Evolutionary conservation across 2,329 filamentous ascomycete genomes (phyloP).

Genomic region (Penicillium sclerotiorum): DNA sequence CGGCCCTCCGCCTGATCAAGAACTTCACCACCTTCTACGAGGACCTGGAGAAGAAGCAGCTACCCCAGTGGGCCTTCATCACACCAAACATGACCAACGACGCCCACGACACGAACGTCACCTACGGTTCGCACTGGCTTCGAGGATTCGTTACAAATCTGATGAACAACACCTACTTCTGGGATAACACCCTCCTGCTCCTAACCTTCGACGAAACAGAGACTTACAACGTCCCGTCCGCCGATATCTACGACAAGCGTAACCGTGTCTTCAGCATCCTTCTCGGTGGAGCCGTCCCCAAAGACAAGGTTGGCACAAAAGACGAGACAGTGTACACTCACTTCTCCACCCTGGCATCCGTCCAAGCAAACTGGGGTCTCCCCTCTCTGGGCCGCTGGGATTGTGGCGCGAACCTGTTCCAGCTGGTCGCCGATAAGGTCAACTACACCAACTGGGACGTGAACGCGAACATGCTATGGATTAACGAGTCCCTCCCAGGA

Average conservation of each 20-base stretch:
- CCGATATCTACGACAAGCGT: constrained; percentile 65
- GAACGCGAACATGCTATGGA: constrained; percentile 47
- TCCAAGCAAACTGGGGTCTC: constrained; percentile 70
- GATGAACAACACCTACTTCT: constrained; percentile 69
- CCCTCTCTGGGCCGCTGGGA: constrained; percentile 72
- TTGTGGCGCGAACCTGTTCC: constrained; percentile 70
- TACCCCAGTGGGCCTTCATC: constrained; percentile 69
- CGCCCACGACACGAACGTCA: constrained; percentile 74
- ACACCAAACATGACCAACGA: constrained; percentile 63
- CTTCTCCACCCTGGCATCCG: constrained; percentile 69
- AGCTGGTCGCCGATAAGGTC: constrained; percentile 61
- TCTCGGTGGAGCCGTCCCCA: constrained; percentile 72
- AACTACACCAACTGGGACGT: constrained; percentile 55
- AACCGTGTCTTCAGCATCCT: constrained; percentile 73
- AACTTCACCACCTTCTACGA: constrained; percentile 70
- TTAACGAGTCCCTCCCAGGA: constrained; percentile 60
- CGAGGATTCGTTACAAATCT: constrained; percentile 70
- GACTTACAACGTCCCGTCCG: constrained; percentile 52
- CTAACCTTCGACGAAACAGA: constrained; percentile 67
- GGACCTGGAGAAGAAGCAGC: constrained; percentile 63
- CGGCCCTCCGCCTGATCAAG: constrained; percentile 71
- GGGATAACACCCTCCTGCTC: constrained; percentile 73
- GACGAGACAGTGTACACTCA: constrained; percentile 74
- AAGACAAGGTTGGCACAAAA: constrained; percentile 63
- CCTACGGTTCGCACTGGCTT: constrained; percentile 69